Conservation (phyloP, 306 rosid species). For the Ormosia semicastrata region DNA sequence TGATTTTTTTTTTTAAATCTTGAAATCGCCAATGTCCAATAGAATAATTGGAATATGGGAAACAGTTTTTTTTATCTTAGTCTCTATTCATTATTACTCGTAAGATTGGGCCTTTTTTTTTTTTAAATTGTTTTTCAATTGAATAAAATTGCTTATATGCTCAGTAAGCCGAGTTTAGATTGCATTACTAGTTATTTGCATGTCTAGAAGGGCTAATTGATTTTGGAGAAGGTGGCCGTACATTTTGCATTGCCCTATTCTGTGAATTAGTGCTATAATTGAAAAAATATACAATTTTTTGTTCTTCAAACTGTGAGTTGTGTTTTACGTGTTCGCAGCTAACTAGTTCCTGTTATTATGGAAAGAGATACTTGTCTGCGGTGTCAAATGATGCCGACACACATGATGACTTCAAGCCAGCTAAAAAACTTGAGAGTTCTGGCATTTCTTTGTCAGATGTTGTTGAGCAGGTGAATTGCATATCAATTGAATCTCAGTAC, state of each 20-base stretch:
- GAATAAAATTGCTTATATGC: background rate
- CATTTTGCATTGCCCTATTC: background rate
- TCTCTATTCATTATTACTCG: background rate
- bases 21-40: background rate
- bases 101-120: background rate
- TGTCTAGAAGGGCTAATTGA: background rate
- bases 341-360: conserved; percentile 40
- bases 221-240: background rate
- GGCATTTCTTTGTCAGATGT: conserved; percentile 56
- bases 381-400: conserved; percentile 70
- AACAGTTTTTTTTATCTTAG: background rate
- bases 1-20: background rate
- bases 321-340: conserved; percentile 37
- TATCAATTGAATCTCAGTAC: background rate
- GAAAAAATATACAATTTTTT: background rate
- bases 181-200: background rate
- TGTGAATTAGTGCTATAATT: background rate
- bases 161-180: background rate
- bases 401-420: conserved; percentile 88
- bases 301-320: background rate
- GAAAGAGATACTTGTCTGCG: conserved; percentile 48
- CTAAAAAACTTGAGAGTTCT: conserved; percentile 54
- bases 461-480: conserved; percentile 64
- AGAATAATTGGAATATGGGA: background rate
- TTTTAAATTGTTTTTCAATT: background rate